These are phyloP conservation scores for Mycena vulgaris DNA, from an alignment of 768 basidiomycete genomes.

Conservation along the genomic window DNA sequence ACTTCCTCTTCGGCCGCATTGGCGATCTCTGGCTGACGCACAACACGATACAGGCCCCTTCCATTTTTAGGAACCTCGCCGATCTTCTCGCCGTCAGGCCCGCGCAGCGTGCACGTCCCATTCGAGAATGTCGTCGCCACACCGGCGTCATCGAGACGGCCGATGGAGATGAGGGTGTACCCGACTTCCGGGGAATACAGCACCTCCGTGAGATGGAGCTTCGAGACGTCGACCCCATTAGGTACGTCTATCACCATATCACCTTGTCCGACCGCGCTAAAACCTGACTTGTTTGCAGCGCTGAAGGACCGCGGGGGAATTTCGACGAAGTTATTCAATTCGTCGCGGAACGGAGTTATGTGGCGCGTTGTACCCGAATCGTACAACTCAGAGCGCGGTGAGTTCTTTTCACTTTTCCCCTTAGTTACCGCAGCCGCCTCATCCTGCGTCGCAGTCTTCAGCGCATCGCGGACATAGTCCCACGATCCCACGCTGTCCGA, in stretches of 20 bases:
- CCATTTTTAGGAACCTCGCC: constrained; percentile 7
- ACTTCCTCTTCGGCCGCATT: constrained; percentile 37
- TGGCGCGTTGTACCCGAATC: constrained; percentile 52
- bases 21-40: constrained; percentile 32
- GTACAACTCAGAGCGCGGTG: constrained; percentile 38
- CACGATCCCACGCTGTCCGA: constrained; percentile 18
- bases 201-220: constrained; percentile 50
- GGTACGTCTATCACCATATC: constrained; percentile 52
- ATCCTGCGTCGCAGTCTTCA: not conserved
- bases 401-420: not conserved
- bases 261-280: constrained; percentile 49
- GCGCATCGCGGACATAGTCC: not conserved
- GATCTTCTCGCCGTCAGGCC: constrained; percentile 29
- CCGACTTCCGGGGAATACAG: constrained; percentile 56
- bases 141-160: constrained; percentile 52
- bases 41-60: constrained; percentile 20
- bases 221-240: constrained; percentile 45
- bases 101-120: constrained; percentile 37
- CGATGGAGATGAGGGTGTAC: constrained; percentile 56
- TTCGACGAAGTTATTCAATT: constrained; percentile 41
- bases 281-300: constrained; percentile 51
- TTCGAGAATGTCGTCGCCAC: constrained; percentile 44
- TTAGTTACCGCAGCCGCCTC: not conserved
- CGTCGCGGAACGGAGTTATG: constrained; percentile 47
- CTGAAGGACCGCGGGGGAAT: constrained; percentile 45